Conservation (phyloP, 2,329 filamentous ascomycete genomes). For the Talaromyces rugulosus region DNA sequence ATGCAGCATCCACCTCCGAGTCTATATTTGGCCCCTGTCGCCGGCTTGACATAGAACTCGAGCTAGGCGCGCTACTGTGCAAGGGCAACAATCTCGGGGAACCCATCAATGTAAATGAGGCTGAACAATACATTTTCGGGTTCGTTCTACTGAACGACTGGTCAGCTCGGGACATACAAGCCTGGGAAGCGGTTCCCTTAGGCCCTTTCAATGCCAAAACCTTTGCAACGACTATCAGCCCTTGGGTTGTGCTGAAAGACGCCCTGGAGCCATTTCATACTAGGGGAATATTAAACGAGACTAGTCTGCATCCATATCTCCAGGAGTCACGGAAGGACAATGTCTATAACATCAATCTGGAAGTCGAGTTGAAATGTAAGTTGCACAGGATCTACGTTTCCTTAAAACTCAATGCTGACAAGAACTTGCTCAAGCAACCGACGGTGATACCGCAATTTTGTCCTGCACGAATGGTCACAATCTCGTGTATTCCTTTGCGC, state of each 20-base stretch:
- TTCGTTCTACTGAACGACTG: slow-evolving; percentile 3
- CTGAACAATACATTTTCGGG: slow-evolving; percentile 3
- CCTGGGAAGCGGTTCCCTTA: neutral
- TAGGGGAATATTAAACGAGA: neutral
- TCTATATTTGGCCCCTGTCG: neutral
- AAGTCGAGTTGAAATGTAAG: neutral
- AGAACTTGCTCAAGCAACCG: neutral
- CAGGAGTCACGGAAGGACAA: neutral
- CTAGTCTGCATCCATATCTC: neutral
- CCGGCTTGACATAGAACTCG: neutral
- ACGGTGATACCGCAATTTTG: neutral
- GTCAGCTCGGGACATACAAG: slow-evolving; percentile 2
- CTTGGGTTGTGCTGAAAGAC: neutral
- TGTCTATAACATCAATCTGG: neutral
- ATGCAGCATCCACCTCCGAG: neutral
- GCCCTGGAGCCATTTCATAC: neutral
- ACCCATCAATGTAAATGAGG: neutral
- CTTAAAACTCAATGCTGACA: neutral
- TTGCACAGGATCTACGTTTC: neutral
- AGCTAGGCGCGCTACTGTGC: neutral
- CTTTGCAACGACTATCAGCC: neutral
- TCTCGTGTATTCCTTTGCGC: neutral
- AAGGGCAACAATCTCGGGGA: neutral
- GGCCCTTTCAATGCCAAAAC: slow-evolving; percentile 1
- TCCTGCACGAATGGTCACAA: neutral